Percentiles rank a stretch among this genome's conserved stretches.
phyloP scores from a whole-genome alignment of 139 green algal genomes.

The Desmodesmus armatus region DNA sequence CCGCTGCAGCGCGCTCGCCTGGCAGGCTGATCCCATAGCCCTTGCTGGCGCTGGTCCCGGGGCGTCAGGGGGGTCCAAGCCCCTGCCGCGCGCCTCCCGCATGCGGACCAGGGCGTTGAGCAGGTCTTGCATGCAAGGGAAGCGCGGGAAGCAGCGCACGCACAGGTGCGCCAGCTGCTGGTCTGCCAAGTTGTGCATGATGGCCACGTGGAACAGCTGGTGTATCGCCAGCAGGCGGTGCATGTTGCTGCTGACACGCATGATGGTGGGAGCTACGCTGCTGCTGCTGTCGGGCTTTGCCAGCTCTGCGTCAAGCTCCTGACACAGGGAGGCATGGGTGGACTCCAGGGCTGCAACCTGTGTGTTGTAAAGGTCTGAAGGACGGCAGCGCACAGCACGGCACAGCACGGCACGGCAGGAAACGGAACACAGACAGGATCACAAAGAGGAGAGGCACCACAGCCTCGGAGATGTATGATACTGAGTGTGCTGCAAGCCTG shows the following conservation, averaged over 20 bases:
- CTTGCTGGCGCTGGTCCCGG: not conserved
- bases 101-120: not conserved
- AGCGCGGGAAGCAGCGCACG: constrained; percentile 35
- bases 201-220: constrained; percentile 15
- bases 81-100: not conserved
- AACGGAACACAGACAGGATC: too few relatives aligned
- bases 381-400: not conserved
- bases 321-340: not conserved
- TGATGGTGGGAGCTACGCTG: not conserved
- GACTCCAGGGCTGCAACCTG: not conserved
- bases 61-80: not conserved
- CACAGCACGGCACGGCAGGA: too few relatives aligned
- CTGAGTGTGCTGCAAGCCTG: too few relatives aligned
- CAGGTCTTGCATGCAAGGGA: constrained; percentile 25
- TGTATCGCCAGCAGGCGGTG: constrained; percentile 14
- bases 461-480: too few relatives aligned
- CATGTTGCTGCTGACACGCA: constrained; percentile 21
- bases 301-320: not conserved
- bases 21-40: not conserved
- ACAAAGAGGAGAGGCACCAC: too few relatives aligned
- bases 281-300: not conserved
- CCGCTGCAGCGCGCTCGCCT: too few relatives aligned
- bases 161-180: constrained; percentile 43
- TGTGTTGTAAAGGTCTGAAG: not conserved
- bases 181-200: not conserved